Percentiles rank a stretch among this genome's conserved stretches.
These are phyloP conservation scores for Beta lomatogona DNA, from an alignment of 179 eudicot genomes.

Conservation along the genomic window DNA sequence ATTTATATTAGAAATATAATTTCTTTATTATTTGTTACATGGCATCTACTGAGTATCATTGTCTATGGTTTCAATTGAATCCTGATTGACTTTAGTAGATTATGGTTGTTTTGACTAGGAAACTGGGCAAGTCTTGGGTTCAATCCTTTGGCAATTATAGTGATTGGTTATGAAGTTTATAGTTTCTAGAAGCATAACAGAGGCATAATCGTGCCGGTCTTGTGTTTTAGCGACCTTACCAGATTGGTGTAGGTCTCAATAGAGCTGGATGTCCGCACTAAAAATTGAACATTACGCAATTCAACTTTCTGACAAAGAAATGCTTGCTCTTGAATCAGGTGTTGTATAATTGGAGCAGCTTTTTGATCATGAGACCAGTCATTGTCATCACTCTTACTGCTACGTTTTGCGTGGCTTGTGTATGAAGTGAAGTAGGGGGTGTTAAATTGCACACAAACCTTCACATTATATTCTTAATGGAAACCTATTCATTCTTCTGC, in stretches of 20 bases:
- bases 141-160: not conserved
- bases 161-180: not conserved
- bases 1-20: not conserved
- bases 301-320: not conserved
- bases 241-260: not conserved
- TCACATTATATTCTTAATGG: not conserved
- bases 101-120: not conserved
- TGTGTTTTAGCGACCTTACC: not conserved
- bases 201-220: not conserved
- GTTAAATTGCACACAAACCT: not conserved
- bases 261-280: not conserved
- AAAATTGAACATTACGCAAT: not conserved
- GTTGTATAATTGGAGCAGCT: too few relatives aligned
- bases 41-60: not conserved
- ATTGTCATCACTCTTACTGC: not conserved
- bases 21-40: slow-evolving; percentile 7
- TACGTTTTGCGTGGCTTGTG: not conserved
- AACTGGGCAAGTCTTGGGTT: not conserved
- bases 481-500: too few relatives aligned
- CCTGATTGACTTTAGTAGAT: not conserved
- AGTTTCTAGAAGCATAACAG: not conserved
- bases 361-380: not conserved
- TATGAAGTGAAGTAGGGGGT: not conserved
- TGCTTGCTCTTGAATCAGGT: not conserved
- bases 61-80: not conserved